Evolutionary conservation across 208 protist genomes (phyloP), one percentile per base, ranked within the genome.

Genomic region (Acanthamoeba triangularis): DNA sequence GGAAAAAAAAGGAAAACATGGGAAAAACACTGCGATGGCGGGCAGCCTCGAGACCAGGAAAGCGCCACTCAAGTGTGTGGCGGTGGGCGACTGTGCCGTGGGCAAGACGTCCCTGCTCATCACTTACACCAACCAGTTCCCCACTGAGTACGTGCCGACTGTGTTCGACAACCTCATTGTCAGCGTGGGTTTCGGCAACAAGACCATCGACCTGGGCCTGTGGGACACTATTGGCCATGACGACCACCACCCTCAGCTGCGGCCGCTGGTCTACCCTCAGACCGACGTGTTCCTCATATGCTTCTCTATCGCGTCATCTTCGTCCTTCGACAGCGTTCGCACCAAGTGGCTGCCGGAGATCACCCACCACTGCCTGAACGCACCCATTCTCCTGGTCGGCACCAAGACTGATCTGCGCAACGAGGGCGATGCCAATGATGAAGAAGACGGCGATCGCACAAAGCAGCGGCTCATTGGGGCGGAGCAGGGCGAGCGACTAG

Each of bases 221-320:
- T 76, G 67, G 67, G 67, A 76, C 67, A 76, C 67, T 30, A 5
- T 8, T n/a, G 67, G 30, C n/a, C 67, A 76, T 4, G 67, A 76
- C 3, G 67, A 76, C 3, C 41, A 35, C 28, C 13, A 76, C 67
- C 67, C n/a, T n/a, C n/a, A n/a, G 67, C 67, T 76, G 25, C 28
- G 67, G 28, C 67, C 67, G n/a, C 67, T 76, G 30, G 35, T 16
- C 35, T 76, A 76, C 67, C 30, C 18, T 0, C 0, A 35, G 4
- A 16, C 67, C 67, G 67, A 76, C 67, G 67, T 76, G 11, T 76
- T 76, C 30, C 67, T 76, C n/a, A 76, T 76, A 25, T 76, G 67
- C 67, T 76, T 76, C 67, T 76, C 28, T n/a, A n/a, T 76, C n/a
- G 3, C 67, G 11, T 37, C 11, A 16, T n/a, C 67, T 7, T 0